A percentile compares a stretch with the other conserved stretches of the same genome.
These are phyloP conservation scores for Ascodesmis nigricans DNA, from an alignment of 495 filamentous ascomycete species.

Conservation along the genomic window DNA sequence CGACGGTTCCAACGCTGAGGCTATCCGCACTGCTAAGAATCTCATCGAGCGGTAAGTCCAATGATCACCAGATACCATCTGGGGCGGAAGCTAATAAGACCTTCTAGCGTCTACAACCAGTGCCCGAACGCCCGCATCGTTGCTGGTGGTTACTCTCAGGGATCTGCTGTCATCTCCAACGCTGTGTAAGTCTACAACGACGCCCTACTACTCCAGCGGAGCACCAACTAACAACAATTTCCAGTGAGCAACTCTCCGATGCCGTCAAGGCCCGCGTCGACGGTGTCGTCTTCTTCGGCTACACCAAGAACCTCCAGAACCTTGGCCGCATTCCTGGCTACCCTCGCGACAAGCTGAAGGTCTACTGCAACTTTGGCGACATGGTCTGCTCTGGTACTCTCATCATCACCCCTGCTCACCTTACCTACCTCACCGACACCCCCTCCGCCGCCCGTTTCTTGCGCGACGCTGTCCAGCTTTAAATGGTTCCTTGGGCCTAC, in stretches of 20 bases:
- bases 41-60: too few relatives aligned
- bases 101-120: not conserved
- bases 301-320: constrained; percentile 26
- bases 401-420: constrained; percentile 22
- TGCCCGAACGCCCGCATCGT: constrained; percentile 2
- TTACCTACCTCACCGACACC: constrained; percentile 20
- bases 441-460: too few relatives aligned
- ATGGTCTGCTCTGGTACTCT: constrained; percentile 24
- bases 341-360: constrained; percentile 21
- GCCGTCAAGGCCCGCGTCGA: constrained; percentile 24
- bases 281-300: constrained; percentile 25
- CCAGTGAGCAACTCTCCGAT: constrained; percentile 11
- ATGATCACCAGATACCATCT: too few relatives aligned
- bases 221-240: too few relatives aligned
- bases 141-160: constrained; percentile 20
- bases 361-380: constrained; percentile 25
- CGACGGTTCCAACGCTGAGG: constrained; percentile 12
- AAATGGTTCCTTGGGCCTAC: too few relatives aligned
- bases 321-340: constrained; percentile 23
- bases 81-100: too few relatives aligned
- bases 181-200: too few relatives aligned
- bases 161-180: constrained; percentile 24
- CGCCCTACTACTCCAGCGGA: too few relatives aligned
- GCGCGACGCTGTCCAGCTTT: too few relatives aligned
- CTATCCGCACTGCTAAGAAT: constrained; percentile 17